These are phyloP conservation scores for Colletotrichum sp. DNA, from an alignment of 2,329 filamentous ascomycete species.

Conservation along the genomic window DNA sequence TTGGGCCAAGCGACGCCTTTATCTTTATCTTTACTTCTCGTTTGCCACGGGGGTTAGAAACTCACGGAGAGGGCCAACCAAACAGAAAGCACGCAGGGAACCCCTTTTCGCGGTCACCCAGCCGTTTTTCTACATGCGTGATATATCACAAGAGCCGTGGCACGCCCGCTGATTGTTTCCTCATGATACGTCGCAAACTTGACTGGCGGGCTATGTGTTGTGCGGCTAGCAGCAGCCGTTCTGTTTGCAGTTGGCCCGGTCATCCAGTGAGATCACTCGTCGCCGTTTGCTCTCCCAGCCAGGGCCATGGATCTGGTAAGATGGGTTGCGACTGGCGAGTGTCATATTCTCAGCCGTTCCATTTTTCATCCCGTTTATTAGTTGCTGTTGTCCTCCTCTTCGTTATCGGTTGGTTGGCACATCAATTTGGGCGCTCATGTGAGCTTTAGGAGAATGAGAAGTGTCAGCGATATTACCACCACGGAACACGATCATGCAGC, in stretches of 20 bases:
- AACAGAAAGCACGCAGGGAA: background rate
- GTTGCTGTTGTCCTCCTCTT: background rate
- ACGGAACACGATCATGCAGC: background rate
- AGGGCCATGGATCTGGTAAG: background rate
- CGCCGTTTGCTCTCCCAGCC: background rate
- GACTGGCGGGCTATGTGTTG: background rate
- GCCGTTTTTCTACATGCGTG: background rate
- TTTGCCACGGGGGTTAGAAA: background rate
- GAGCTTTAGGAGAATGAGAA: background rate
- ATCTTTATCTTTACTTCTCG: background rate
- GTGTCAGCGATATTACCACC: background rate
- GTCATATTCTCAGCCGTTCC: fast-evolving
- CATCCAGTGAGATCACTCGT: background rate
- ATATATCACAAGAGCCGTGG: background rate
- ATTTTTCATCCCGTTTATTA: background rate
- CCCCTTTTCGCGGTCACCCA: background rate
- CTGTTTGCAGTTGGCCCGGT: background rate
- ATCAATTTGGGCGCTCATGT: background rate
- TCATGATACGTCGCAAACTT: background rate
- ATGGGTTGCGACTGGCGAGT: fast-evolving
- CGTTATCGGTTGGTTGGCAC: background rate
- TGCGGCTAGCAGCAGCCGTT: background rate
- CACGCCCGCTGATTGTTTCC: background rate
- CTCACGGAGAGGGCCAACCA: background rate
- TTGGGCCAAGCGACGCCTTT: background rate